These are phyloP conservation scores for Fusarium caatingaense DNA, from an alignment of 2,329 filamentous ascomycete genomes.

Conservation along the genomic window DNA sequence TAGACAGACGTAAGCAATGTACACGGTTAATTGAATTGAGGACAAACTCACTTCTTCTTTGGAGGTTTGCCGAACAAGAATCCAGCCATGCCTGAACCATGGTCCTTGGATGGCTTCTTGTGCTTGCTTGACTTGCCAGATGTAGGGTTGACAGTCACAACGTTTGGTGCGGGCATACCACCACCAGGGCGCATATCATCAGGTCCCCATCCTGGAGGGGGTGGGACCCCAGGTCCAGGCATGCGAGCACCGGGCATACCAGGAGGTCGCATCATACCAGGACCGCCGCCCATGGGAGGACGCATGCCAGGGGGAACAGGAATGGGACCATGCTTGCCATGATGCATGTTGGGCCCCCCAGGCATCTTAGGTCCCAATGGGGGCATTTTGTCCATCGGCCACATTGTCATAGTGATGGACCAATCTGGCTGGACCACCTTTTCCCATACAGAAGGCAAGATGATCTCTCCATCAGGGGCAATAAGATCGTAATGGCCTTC, in stretches of 20 bases:
- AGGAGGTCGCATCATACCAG: conserved; percentile 27
- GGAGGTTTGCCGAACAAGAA: conserved; percentile 47
- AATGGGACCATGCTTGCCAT: conserved; percentile 30
- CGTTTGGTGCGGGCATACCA: conserved; percentile 26
- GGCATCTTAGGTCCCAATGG: conserved; percentile 41
- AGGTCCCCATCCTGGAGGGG: conserved; percentile 39
- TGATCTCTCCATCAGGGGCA: conserved; percentile 83
- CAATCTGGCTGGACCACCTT: conserved; percentile 80
- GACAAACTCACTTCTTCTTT: conserved; percentile 48
- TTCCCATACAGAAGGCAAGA: conserved; percentile 82
- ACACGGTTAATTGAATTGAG: background rate
- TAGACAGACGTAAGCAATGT: conserved; percentile 19
- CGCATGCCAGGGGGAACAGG: conserved; percentile 1
- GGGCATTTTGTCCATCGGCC: conserved; percentile 63
- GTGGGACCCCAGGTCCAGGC: conserved; percentile 29
- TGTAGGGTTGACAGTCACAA: conserved; percentile 40
- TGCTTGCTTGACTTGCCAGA: conserved; percentile 36
- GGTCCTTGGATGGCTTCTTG: conserved; percentile 39
- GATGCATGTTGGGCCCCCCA: conserved; percentile 27
- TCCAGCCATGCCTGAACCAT: conserved; percentile 32
- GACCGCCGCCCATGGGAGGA: conserved; percentile 1
- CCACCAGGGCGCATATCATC: conserved; percentile 7
- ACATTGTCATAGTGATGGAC: conserved; percentile 67
- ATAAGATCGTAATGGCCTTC: conserved; percentile 84
- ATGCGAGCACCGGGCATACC: conserved; percentile 9